phyloP scores from a whole-genome alignment of 2,329 filamentous ascomycete genomes.

The Cladophialophora bantiana region DNA sequence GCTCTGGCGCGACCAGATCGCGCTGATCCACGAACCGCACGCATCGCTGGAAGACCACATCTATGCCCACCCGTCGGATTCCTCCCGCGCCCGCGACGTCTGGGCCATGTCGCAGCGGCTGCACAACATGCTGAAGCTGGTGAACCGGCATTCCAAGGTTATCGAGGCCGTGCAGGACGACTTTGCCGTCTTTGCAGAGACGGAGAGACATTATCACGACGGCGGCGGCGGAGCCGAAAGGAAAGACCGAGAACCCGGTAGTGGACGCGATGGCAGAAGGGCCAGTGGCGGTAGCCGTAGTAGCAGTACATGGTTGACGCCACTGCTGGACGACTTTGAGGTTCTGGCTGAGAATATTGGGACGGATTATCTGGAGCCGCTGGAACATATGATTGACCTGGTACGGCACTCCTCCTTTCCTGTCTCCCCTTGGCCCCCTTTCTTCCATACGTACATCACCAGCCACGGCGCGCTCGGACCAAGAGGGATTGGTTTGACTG shows the following conservation, averaged over 20 bases:
- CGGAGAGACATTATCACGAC: slow-evolving; percentile 47
- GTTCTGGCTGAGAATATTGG: slow-evolving; percentile 56
- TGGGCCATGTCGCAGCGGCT: slow-evolving; percentile 60
- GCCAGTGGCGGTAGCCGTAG: neutral
- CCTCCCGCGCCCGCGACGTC: slow-evolving; percentile 59
- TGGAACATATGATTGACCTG: slow-evolving; percentile 52
- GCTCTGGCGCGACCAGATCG: slow-evolving; percentile 24
- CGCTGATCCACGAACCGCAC: slow-evolving; percentile 22
- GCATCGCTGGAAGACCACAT: slow-evolving; percentile 57
- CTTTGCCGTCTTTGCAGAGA: slow-evolving; percentile 50
- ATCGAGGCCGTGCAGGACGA: slow-evolving; percentile 56
- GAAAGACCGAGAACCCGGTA: slow-evolving; percentile 20
- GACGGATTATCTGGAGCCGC: slow-evolving; percentile 60
- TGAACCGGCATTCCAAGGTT: slow-evolving; percentile 53
- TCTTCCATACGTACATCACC: neutral
- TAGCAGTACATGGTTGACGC: slow-evolving; percentile 48
- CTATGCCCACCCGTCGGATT: slow-evolving; percentile 62
- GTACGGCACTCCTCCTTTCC: slow-evolving; percentile 1
- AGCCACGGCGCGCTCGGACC: too few relatives aligned
- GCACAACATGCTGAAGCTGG: slow-evolving; percentile 61
- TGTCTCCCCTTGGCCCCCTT: neutral
- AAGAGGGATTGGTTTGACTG: too few relatives aligned
- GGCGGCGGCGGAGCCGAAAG: neutral
- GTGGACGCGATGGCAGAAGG: neutral
- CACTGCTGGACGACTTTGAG: slow-evolving; percentile 52